Evolutionary conservation across 2,329 filamentous ascomycete species (phyloP).

Genomic region (Aspergillus aculeatus): DNA sequence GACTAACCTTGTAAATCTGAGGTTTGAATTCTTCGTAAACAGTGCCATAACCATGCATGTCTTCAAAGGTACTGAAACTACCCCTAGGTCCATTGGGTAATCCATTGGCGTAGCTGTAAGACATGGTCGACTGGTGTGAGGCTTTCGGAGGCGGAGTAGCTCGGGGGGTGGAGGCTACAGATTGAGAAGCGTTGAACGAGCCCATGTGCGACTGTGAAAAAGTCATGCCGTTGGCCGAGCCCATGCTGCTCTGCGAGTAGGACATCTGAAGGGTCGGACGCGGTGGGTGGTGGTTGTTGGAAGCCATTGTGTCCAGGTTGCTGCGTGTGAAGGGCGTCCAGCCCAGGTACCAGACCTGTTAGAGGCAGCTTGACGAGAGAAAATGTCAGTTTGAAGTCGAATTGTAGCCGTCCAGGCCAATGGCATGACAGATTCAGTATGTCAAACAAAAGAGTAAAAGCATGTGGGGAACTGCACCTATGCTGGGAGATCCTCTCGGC

Average conservation of each 20-base stretch:
- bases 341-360: constrained; percentile 5
- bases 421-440: constrained; percentile 11
- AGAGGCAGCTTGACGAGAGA: not conserved
- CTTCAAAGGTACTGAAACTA: constrained; percentile 42
- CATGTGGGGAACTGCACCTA: constrained; percentile 27
- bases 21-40: constrained; percentile 43
- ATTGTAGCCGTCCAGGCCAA: constrained; percentile 4
- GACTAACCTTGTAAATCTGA: constrained; percentile 50
- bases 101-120: constrained; percentile 41
- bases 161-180: constrained; percentile 45
- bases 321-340: constrained; percentile 7
- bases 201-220: constrained; percentile 42
- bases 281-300: constrained; percentile 29
- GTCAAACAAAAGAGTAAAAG: constrained; percentile 16
- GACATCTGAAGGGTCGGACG: constrained; percentile 36
- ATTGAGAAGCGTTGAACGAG: constrained; percentile 47
- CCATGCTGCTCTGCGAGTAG: constrained; percentile 41
- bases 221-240: constrained; percentile 38
- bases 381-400: not conserved
- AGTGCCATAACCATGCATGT: constrained; percentile 41
- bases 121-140: constrained; percentile 44
- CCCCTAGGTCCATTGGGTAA: constrained; percentile 32
- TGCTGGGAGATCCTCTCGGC: constrained; percentile 24
- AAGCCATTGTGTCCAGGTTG: constrained; percentile 26
- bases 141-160: constrained; percentile 44